phyloP scores from a whole-genome alignment of 2,329 filamentous ascomycete species.

The Beauveria australis region DNA sequence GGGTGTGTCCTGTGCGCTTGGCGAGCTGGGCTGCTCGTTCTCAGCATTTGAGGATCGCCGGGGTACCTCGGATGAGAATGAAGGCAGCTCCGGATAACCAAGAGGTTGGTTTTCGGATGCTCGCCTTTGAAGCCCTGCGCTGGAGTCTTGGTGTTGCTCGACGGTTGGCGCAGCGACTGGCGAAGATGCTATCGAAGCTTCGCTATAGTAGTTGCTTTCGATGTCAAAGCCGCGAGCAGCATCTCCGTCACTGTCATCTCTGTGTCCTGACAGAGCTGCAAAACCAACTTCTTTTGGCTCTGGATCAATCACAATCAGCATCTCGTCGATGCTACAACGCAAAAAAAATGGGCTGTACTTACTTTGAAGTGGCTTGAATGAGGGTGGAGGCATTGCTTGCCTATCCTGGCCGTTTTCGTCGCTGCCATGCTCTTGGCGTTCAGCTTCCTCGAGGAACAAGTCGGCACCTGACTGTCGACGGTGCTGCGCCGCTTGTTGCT shows the following conservation, averaged over 20 bases:
- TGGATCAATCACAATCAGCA: neutral
- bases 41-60: neutral
- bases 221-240: constrained; percentile 28
- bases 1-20: constrained; percentile 1
- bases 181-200: constrained; percentile 29
- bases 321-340: neutral
- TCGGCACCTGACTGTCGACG: neutral
- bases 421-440: neutral
- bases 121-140: neutral
- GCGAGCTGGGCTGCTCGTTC: neutral
- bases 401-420: neutral
- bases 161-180: constrained; percentile 12
- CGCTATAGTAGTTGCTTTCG: constrained; percentile 28
- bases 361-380: neutral
- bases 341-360: neutral
- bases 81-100: neutral
- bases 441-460: neutral
- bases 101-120: neutral
- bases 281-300: neutral
- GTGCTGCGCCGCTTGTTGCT: constrained; percentile 11
- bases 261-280: constrained; percentile 9
- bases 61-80: neutral
- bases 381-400: constrained; percentile 1
- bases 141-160: neutral
- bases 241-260: constrained; percentile 19